Percentiles rank a stretch among this genome's conserved stretches.
Conservation (phyloP, 352 stramenopile species). For the Globisporangium iwayamae region DNA sequence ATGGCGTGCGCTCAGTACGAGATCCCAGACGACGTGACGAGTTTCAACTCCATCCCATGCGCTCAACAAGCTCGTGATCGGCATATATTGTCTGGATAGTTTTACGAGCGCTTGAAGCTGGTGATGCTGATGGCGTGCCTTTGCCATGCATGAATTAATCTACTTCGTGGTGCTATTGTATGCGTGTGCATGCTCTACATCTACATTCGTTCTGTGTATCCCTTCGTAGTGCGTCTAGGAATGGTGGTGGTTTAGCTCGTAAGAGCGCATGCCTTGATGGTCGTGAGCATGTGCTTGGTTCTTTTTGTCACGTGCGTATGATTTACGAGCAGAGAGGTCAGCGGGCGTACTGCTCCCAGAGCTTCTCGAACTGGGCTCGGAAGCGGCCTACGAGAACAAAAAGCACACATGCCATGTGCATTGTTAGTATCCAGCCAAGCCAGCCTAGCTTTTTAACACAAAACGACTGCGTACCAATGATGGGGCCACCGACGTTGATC, state of each 20-base stretch:
- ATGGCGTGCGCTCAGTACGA: too few species aligned
- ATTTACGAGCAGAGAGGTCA: constrained; percentile 11
- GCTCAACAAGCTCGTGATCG: too few species aligned
- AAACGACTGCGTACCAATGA: constrained; percentile 32
- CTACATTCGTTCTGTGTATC: constrained; percentile 4
- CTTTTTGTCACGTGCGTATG: neutral
- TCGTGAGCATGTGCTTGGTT: too few species aligned
- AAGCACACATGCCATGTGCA: too few species aligned
- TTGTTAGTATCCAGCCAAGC: neutral
- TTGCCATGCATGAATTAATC: neutral
- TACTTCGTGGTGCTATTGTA: neutral
- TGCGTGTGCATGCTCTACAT: neutral
- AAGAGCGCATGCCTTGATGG: neutral
- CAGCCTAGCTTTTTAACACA: neutral
- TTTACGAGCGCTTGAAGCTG: too few species aligned
- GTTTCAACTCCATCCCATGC: too few species aligned
- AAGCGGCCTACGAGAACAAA: constrained; percentile 33
- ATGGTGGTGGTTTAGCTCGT: neutral
- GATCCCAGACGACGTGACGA: too few species aligned
- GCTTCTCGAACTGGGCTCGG: constrained; percentile 53
- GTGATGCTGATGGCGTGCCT: neutral
- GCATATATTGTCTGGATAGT: too few species aligned
- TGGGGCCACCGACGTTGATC: constrained; percentile 42
- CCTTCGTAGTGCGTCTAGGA: neutral
- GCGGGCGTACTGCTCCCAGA: constrained; percentile 56